Percentiles rank a stretch among this genome's conserved stretches.
phyloP scores from a whole-genome alignment of 768 basidiomycete genomes.

The Amanita polypyramis region DNA sequence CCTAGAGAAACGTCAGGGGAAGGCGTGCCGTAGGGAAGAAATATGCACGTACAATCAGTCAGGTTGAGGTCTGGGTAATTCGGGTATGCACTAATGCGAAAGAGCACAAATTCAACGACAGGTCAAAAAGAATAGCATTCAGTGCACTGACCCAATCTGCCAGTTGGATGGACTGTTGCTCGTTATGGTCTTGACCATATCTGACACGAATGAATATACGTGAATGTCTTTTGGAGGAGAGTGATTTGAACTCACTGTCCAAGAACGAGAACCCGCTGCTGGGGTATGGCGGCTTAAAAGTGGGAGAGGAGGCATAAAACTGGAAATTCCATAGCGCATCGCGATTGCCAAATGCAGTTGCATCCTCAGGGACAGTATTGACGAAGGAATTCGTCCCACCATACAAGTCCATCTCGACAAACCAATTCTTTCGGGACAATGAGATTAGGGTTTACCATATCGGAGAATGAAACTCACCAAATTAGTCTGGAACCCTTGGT shows the following conservation, averaged over 20 bases:
- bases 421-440: conserved; percentile 19
- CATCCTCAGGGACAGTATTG: conserved; percentile 26
- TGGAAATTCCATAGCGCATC: conserved; percentile 36
- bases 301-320: conserved; percentile 34
- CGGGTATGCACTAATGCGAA: conserved; percentile 23
- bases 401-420: conserved; percentile 30
- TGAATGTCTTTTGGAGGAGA: neutral
- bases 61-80: conserved; percentile 34
- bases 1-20: conserved; percentile 14
- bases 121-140: neutral
- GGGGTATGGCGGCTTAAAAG: conserved; percentile 31
- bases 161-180: conserved; percentile 23
- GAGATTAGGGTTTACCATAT: neutral
- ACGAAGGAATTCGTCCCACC: conserved; percentile 37
- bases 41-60: conserved; percentile 20
- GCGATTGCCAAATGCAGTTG: conserved; percentile 37
- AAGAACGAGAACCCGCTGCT: conserved; percentile 32
- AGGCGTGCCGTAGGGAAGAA: too few relatives aligned
- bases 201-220: conserved; percentile 12
- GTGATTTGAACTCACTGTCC: conserved; percentile 21
- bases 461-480: conserved; percentile 14
- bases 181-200: conserved; percentile 22
- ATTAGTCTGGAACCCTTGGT: conserved; percentile 20
- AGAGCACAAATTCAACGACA: neutral
- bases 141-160: conserved; percentile 21